Base-by-base conservation (phyloP, 2,329 filamentous ascomycete genomes). In the Botrytis aclada region DNA sequence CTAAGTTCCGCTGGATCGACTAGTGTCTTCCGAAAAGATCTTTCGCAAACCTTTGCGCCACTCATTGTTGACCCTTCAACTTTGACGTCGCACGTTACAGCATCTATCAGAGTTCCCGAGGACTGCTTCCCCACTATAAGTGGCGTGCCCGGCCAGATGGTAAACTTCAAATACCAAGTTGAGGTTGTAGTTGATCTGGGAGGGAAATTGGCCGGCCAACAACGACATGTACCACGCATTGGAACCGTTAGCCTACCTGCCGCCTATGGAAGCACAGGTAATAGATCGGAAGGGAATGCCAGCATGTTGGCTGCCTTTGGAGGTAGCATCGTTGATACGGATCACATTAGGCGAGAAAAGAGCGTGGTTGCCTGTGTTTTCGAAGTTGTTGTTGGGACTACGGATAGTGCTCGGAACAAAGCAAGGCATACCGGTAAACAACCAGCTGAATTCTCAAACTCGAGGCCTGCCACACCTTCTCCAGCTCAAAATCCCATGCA, bases 101-200 rank as follows among this genome's bases (percentile, higher is more conserved):
- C 94, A 6, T 92, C 92, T 4, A 89, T 99, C 25, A 90, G 93
- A 77, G 89, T 98, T 4, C 96, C 96, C 0, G 94, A 97, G 75
- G 93, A 97, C 79, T 90, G 90, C 0, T 98, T 98, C 77, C 95
- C 96, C 0, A 97, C 95, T 3, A 98, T 98, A 75, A 90, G 90
- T 41, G 91, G 91, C 71, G 94, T 98, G 0, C 96, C 96, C 0
- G 94, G 95, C 5, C 91, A 93, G 47, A 96, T 98, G 90, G 96
- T 99, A 76, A 94, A 91, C 78, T 98, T 99, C 84, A 93, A 92
- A 77, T 98, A 99, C 80, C 93, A 95, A 77, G 88, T 98, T 32
- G 96, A 99, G 82, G 93, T 98, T 3, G 91, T 98, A 41, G 89
- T 98, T 34, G 96, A 99, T 80, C 86, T 98, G 0, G 95, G 96